These are phyloP conservation scores for Iris pallida DNA, from an alignment of 116 monocot genomes.

Conservation along the genomic window DNA sequence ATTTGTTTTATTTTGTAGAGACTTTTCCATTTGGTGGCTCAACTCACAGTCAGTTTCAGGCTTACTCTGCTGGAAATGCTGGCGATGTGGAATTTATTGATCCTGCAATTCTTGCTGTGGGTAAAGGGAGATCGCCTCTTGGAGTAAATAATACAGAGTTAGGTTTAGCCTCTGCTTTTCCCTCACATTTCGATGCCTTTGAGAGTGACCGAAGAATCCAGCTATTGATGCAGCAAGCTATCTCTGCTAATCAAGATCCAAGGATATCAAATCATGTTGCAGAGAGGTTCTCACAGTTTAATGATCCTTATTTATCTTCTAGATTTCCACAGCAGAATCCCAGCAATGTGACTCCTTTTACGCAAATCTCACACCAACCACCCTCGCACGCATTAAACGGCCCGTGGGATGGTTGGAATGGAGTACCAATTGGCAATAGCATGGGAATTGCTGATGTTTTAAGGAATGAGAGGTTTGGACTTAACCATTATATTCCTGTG, in stretches of 20 bases:
- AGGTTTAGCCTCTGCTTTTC: conserved; percentile 24
- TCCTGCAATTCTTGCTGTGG: conserved; percentile 92
- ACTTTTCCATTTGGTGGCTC: conserved; percentile 15
- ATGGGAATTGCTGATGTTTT: conserved; percentile 38
- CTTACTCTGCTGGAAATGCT: conserved; percentile 29
- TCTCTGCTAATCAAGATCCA: conserved; percentile 39
- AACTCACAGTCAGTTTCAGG: conserved; percentile 31
- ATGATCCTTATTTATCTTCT: conserved; percentile 49
- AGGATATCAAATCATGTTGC: conserved; percentile 37
- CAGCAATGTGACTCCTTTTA: conserved; percentile 22
- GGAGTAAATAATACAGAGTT: conserved; percentile 35
- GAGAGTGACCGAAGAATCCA: conserved; percentile 57
- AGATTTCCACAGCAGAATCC: conserved; percentile 37
- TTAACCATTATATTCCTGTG: conserved; percentile 30
- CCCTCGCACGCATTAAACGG: conserved; percentile 31
- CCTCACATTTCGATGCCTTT: conserved; percentile 28
- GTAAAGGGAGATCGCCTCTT: conserved; percentile 46
- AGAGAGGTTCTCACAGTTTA: conserved; percentile 34
- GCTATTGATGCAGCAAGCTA: conserved; percentile 48
- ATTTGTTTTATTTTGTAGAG: conserved; percentile 18
- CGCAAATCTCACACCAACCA: conserved; percentile 39
- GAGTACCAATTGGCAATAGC: conserved; percentile 28
- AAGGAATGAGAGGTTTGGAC: conserved; percentile 45
- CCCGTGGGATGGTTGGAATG: conserved; percentile 64
- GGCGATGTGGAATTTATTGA: conserved; percentile 78